Base-by-base conservation (phyloP, 306 rosid genomes). In the Quercus mongolica region DNA sequence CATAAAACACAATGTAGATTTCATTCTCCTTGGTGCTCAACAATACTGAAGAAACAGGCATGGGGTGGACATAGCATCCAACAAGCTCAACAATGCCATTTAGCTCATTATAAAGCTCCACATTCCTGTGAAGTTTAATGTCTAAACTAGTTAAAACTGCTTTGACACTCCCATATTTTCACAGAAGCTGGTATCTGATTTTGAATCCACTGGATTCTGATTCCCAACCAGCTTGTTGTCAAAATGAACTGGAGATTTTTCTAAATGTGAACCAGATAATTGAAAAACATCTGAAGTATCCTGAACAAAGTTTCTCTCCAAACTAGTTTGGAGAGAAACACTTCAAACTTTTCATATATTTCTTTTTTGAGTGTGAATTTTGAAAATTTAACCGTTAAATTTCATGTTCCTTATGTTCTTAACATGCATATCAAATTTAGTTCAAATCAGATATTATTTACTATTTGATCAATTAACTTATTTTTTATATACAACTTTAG, bases 31-130 rank as follows among this genome's bases (percentile, higher is more conserved):
- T 71, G 74, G 86, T 85, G 74, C 82, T 76, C 83, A 94, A 71
- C 80, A 88, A 58, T 58, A 87, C 44, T 21, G 92, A 88, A 54
- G 90, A 85, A 72, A 94, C 91, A 68, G 93, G 93, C 87, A 83
- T 76, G 6, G 94, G 94, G 80, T 88, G 98, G 68, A 79, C 56
- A 87, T 92, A 94, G 86, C 91, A 70, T 64, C 98, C 98, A 71
- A 92, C 86, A 80, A 90, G 81, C 85, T 82, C 81, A 76, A 88
- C 75, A 78, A 80, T 69, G 72, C 90, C 78, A 3, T 75, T 71
- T 62, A 84, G 83, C 81, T 88, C 87, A 56, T 80, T 80, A 79
- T 81, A 68, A 28, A 64, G 82, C 63, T 85, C 89, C 76, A 71
- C 65, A 59, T 44, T 85, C 70, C 80, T 68, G 30, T 59, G 62